Percentiles rank a stretch among this genome's conserved stretches.
Evolutionary conservation across 2,329 filamentous ascomycete species (phyloP).

Genomic region (Magnaporthiopsis rhizophila): DNA sequence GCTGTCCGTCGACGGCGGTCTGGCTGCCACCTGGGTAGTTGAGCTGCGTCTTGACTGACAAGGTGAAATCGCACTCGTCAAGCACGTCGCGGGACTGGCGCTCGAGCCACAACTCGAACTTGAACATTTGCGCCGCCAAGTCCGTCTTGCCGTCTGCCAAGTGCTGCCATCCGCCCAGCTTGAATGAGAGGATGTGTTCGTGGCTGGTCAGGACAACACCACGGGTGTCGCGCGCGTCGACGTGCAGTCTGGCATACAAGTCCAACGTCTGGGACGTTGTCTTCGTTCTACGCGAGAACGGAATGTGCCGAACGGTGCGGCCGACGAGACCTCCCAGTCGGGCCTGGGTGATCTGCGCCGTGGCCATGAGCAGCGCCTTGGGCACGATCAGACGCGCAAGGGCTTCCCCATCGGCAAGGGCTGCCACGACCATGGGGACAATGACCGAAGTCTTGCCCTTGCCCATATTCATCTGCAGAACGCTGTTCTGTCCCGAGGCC

Average conservation of each 20-base stretch:
- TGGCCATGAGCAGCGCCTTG: conserved; percentile 48
- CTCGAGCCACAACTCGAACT: conserved; percentile 41
- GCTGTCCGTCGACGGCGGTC: conserved; percentile 41
- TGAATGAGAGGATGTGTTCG: conserved; percentile 59
- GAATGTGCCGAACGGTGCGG: conserved; percentile 45
- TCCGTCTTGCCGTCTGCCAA: conserved; percentile 36
- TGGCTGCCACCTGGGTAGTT: conserved; percentile 48
- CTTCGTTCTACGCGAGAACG: conserved; percentile 45
- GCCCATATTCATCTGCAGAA: conserved; percentile 62
- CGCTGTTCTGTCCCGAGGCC: conserved; percentile 42
- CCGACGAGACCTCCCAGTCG: conserved; percentile 47
- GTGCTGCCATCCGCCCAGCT: conserved; percentile 50
- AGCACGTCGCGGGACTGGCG: conserved; percentile 48
- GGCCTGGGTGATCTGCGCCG: conserved; percentile 45
- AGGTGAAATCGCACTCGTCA: conserved; percentile 54
- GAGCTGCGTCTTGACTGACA: conserved; percentile 45
- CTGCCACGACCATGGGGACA: conserved; percentile 40
- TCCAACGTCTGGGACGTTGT: conserved; percentile 28
- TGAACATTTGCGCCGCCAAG: conserved; percentile 39
- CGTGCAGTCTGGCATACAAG: conserved; percentile 18
- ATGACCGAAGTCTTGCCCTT: conserved; percentile 51
- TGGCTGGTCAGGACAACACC: conserved; percentile 54
- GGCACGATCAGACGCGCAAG: conserved; percentile 49
- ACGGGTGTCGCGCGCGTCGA: conserved; percentile 26
- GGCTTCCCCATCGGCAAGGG: conserved; percentile 32